A percentile compares a stretch with the other conserved stretches of the same genome.
phyloP scores from a whole-genome alignment of 345 rosid genomes.

The Lepidium africanum region DNA sequence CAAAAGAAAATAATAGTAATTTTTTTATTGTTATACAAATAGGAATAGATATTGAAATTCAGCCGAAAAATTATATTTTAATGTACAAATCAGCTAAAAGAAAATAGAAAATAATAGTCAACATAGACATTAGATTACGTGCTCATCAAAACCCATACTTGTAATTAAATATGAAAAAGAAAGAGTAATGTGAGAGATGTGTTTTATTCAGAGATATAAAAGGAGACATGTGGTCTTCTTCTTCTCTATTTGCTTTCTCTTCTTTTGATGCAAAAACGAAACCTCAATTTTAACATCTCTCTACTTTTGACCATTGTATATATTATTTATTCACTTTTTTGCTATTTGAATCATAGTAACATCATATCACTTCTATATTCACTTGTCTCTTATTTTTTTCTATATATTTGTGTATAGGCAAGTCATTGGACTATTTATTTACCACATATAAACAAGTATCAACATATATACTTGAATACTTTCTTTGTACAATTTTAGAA shows the following conservation, averaged over 20 bases:
- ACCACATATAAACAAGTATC: not conserved
- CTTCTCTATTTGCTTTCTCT: conserved; percentile 22
- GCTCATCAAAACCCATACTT: not conserved
- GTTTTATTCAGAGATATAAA: conserved; percentile 8
- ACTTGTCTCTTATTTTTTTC: not conserved
- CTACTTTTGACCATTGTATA: conserved; percentile 22
- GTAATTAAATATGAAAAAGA: not conserved
- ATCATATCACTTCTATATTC: not conserved
- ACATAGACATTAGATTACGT: conserved; percentile 1
- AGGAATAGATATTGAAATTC: not conserved
- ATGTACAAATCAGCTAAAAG: not conserved
- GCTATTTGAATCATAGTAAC: conserved; percentile 2
- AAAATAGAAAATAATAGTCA: not conserved
- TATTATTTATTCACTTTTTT: not conserved
- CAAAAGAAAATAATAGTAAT: too few species aligned
- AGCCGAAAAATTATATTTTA: not conserved
- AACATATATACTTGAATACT: not conserved
- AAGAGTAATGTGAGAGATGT: not conserved
- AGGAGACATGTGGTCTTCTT: conserved; percentile 27
- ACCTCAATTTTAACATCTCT: conserved; percentile 4
- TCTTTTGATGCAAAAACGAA: conserved; percentile 15
- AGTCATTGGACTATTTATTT: not conserved
- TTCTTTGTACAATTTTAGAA: not conserved
- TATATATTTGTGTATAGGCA: not conserved
- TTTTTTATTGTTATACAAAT: too few species aligned